Evolutionary conservation across 2,329 filamentous ascomycete species (phyloP), one percentile per base, ranked within the genome.

Genomic region (Ceratocystis diversiconidia): DNA sequence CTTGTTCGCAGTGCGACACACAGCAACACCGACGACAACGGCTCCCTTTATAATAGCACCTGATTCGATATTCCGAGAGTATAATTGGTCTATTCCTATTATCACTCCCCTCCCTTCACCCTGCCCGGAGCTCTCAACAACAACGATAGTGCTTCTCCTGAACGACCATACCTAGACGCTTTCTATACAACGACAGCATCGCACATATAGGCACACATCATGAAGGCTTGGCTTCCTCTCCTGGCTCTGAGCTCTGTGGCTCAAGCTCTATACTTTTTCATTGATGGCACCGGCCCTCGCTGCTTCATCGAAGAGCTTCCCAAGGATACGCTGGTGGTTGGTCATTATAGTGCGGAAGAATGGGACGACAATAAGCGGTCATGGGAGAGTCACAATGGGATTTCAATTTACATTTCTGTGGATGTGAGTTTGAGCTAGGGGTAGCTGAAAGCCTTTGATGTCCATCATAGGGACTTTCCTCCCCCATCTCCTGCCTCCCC

Each of bases 251-350:
- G 78, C 75, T 77, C 80, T 66, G 77, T 82, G 68, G 85, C 88
- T 69, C 88, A 91, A 74, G 91, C 92, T 66, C 83, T 99, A 67
- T 92, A 95, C 85, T 95, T 99, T 82, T 97, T 89, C 80, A 86
- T 97, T 75, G 91, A 97, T 75, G 89, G 88, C 72, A 82, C 83
- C 62, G 79, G 84, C 70, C 87, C 90, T 70, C 96, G 95, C 79
- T 99, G 94, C 79, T 99, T 99, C 85, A 95, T 89, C 78, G 94
- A 99, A 79, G 92, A 97, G 77, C 83, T 99, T 67, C 92, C 94
- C 70, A 96, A 97, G 80, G 92, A 96, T 76, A 97, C 94, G 15
- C 79, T 99, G 67, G 92, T 99, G 65, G 92, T 96, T 67, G 94
- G 94, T 71, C 87, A 94, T 77, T 99, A 92, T 80, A 85, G 82